phyloP scores from a whole-genome alignment of 805 yeast species.

The Yamadazyma endophytica region DNA sequence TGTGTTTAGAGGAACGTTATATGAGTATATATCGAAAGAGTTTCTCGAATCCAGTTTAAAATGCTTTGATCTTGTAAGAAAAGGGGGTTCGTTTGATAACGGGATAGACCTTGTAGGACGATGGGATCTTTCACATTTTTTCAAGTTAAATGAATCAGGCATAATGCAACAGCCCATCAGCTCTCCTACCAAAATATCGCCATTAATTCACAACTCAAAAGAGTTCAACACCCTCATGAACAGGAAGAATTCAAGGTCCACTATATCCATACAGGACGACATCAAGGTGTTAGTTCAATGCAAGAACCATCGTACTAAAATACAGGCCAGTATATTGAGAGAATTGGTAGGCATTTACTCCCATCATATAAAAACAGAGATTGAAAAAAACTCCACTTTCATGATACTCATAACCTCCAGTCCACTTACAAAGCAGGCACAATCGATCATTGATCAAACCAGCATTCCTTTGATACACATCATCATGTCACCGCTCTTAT shows the following conservation, averaged over 20 bases:
- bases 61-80: constrained; percentile 34
- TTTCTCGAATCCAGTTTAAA: constrained; percentile 35
- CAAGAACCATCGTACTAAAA: constrained; percentile 42
- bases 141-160: constrained; percentile 9
- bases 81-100: constrained; percentile 54
- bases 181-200: constrained; percentile 3
- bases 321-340: constrained; percentile 45
- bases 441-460: constrained; percentile 40
- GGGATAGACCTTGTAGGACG: constrained; percentile 55
- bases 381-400: constrained; percentile 16
- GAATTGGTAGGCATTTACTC: constrained; percentile 52
- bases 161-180: constrained; percentile 1
- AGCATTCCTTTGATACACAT: constrained; percentile 43
- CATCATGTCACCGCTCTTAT: constrained; percentile 30
- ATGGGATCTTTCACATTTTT: constrained; percentile 39
- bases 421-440: constrained; percentile 45
- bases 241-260: constrained; percentile 1
- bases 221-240: constrained; percentile 12
- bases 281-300: constrained; percentile 51
- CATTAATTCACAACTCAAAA: constrained; percentile 14
- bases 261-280: constrained; percentile 21
- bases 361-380: constrained; percentile 25
- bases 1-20: constrained; percentile 52
- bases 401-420: constrained; percentile 46
- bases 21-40: constrained; percentile 44